Base-by-base conservation (phyloP, 2,329 filamentous ascomycete species). In the Fusarium lyarnte region DNA sequence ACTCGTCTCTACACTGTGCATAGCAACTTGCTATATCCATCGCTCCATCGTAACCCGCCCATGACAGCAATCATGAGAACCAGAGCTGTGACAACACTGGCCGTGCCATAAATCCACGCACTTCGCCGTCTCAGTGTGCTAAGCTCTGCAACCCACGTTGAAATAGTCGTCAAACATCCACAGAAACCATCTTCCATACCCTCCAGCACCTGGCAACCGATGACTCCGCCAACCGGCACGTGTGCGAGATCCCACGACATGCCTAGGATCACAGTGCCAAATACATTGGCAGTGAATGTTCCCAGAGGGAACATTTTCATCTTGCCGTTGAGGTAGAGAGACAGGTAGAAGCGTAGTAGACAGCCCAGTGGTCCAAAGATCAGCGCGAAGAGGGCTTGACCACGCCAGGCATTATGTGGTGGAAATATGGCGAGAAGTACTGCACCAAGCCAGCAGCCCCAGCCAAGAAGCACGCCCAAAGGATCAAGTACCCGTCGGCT, bases 321-420 rank as follows among this genome's bases (percentile, higher is more conserved):
- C 25, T 89, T 85, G 0, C 87, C 84, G 76, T 98, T 98, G n/a
- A 97, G 87, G 29, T 84, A 81, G 11, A 93, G 78, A 1, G 92
- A 92, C 3, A 88, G 81, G 78, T 94, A 95, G 83, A 93, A 97
- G 7, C 95, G 89, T 0, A 87, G 78, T 1, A 97, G 82, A 74
- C 92, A 95, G 1, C 95, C 95, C 0, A 94, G 74, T 0, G 95
- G 95, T 2, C 94, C 93, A 76, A 98, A 96, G 5, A 94, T 90
- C 31, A 96, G 85, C 0, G 94, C 88, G 75, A 97, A 95, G 2
- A 93, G 83, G 0, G 89, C 92, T 51, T 91, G 84, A 4, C 92
- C 91, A 42, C 95, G 92, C 95, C 94, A 97, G 23, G 82, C 82
- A 43, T 93, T 87, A 72, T 91, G 86, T 0, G 93, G 94, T 0